These are phyloP conservation scores for Psophocarpus tetragonolobus DNA, from an alignment of 306 rosid genomes.

Conservation along the genomic window DNA sequence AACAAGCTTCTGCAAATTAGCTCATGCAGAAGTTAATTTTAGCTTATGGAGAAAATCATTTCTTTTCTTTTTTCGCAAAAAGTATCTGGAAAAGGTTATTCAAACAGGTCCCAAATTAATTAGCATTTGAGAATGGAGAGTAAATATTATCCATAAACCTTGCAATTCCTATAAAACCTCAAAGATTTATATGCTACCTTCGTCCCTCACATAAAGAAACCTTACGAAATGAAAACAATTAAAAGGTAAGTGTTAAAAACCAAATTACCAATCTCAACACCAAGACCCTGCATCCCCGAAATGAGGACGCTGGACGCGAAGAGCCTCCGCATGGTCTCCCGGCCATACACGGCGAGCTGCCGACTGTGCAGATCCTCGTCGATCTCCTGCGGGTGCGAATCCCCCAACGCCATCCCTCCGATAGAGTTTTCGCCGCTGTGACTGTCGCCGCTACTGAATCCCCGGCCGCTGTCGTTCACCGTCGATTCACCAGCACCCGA, in stretches of 20 bases:
- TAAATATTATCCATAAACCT: neutral
- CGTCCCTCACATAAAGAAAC: neutral
- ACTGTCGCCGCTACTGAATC: slow-evolving; percentile 10
- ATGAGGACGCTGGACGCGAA: slow-evolving; percentile 81
- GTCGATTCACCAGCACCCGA: slow-evolving; percentile 50
- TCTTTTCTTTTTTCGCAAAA: neutral
- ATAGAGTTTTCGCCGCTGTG: slow-evolving; percentile 35
- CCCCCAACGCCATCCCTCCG: slow-evolving; percentile 67
- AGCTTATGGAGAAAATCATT: neutral
- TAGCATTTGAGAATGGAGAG: neutral
- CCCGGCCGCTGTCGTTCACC: slow-evolving; percentile 41
- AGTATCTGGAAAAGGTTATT: neutral
- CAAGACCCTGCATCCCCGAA: slow-evolving; percentile 93
- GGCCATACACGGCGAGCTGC: slow-evolving; percentile 97
- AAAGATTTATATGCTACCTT: neutral
- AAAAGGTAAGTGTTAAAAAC: neutral
- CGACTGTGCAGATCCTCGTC: slow-evolving; percentile 99
- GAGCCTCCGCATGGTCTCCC: slow-evolving; percentile 94
- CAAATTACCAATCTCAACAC: slow-evolving; percentile 87
- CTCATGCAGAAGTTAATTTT: neutral
- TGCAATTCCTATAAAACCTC: neutral
- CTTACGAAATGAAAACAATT: neutral
- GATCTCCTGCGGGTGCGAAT: slow-evolving; percentile 59
- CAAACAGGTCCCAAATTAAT: neutral
- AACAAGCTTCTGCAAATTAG: neutral